Base-by-base conservation (phyloP, 306 rosid genomes). In the Pyrus communis region DNA sequence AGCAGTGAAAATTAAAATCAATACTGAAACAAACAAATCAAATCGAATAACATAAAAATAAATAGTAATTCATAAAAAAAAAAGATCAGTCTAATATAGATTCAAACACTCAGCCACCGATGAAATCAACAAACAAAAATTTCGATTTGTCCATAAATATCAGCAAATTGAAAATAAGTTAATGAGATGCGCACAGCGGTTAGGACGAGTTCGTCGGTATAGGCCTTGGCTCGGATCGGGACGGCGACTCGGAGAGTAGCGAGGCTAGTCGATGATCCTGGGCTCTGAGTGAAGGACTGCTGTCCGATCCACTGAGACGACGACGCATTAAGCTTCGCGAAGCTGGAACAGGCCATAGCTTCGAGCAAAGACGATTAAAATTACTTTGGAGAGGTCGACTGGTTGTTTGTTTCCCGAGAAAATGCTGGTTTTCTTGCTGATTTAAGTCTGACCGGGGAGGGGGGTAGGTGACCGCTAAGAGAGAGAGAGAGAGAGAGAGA, bases 171-270 rank as follows among this genome's bases (percentile, higher is more conserved):
- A 28, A 7, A 35, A 6, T 11, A 23, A 45, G 52, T 11, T 3
- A 38, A 51, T 55, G 55, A 54, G 10, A 30, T 35, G 88, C 97
- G 82, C 76, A 95, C 99, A 4, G 99, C 99, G 45, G 99, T 95
- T 72, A 79, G 84, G 73, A 95, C 77, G 82, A 95, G 97, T 71
- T 95, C 99, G 25, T 95, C 91, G 70, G 88, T 49, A 89, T 90
- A 95, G 77, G 96, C 82, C n/a, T 88, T 67, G 17, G 97, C 96
- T 40, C 95, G 93, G 93, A 95, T 95, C 91, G 96, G 86, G 30
- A 89, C 51, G 65, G 90, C 83, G 83, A 89, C 84, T 5, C 90
- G 82, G 80, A 89, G 85, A 63, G 83, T 63, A 42, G 89, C 9
- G 82, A 80, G 40, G 73, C 85, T 82, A 30, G 85, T 11, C 9